These are phyloP conservation scores for Globisporangium nunn DNA, from an alignment of 352 stramenopile genomes.

Conservation along the genomic window DNA sequence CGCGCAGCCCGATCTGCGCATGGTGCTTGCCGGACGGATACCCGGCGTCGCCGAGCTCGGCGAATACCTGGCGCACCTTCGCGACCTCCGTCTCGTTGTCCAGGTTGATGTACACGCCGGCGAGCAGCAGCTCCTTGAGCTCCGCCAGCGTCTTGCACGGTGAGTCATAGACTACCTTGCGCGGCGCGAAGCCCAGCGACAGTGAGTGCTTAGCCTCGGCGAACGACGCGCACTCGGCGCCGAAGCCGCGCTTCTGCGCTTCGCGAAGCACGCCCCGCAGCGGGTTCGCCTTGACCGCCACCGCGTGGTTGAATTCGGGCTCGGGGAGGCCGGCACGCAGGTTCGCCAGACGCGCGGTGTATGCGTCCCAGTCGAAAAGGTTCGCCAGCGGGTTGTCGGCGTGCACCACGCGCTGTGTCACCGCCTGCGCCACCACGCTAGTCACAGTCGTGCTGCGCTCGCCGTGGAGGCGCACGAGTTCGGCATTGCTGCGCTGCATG, in stretches of 20 bases:
- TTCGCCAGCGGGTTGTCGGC: constrained; percentile 56
- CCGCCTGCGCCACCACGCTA: constrained; percentile 36
- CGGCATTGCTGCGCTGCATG: constrained; percentile 28
- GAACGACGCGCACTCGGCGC: constrained; percentile 79
- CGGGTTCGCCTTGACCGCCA: constrained; percentile 81
- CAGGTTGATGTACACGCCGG: constrained; percentile 87
- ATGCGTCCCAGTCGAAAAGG: constrained; percentile 59
- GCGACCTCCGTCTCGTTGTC: constrained; percentile 89
- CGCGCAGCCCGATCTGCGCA: constrained; percentile 78
- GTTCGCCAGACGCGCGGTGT: constrained; percentile 50
- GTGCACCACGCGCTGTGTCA: constrained; percentile 41
- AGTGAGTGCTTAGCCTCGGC: constrained; percentile 76
- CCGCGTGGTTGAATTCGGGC: constrained; percentile 60
- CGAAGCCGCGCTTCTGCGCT: constrained; percentile 39
- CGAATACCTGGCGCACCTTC: constrained; percentile 63
- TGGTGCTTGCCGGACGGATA: constrained; percentile 22
- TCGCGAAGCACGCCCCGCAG: constrained; percentile 55
- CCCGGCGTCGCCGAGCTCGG: constrained; percentile 18
- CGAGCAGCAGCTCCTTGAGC: constrained; percentile 65
- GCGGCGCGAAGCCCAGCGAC: constrained; percentile 59
- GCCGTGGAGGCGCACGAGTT: constrained; percentile 20
- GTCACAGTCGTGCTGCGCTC: constrained; percentile 25
- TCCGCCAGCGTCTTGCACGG: constrained; percentile 88
- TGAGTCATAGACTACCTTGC: constrained; percentile 88
- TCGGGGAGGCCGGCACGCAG: constrained; percentile 46